Evolutionary conservation across 257 asterid species (phyloP).

Genomic region (Coffea eugenioides): DNA sequence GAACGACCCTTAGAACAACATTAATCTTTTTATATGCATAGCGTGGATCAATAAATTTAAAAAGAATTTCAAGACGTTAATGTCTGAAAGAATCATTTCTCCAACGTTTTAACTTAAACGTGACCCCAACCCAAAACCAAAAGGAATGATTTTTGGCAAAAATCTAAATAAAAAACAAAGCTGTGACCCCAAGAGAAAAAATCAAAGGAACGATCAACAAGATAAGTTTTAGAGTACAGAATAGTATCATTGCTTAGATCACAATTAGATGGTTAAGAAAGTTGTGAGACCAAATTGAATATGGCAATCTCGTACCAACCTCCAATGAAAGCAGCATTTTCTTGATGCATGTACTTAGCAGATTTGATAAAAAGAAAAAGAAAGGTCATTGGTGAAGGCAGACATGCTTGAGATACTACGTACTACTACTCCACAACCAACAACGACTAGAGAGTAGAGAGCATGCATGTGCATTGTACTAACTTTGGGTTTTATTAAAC

Average conservation of each 20-base stretch:
- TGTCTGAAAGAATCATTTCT: neutral
- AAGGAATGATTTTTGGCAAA: neutral
- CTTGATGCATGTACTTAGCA: neutral
- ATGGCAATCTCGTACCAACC: neutral
- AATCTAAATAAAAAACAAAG: neutral
- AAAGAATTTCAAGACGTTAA: neutral
- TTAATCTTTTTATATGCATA: too few species aligned
- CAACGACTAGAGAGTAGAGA: neutral
- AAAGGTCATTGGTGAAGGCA: neutral
- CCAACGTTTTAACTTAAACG: neutral
- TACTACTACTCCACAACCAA: neutral
- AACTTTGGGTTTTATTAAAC: neutral
- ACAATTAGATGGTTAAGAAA: neutral
- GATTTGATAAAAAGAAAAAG: neutral
- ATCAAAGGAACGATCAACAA: neutral
- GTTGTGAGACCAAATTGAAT: neutral
- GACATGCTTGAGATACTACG: neutral
- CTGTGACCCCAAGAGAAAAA: neutral
- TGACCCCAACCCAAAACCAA: neutral
- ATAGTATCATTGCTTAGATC: neutral
- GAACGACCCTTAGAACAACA: neutral
- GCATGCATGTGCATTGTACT: slow-evolving; percentile 1
- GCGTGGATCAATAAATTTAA: neutral
- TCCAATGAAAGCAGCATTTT: neutral
- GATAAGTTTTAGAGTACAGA: neutral